Evolutionary conservation across 1,284 basidiomycete genomes (phyloP), one percentile per base, ranked within the genome.

Genomic region (Anthracocystis setariae): DNA sequence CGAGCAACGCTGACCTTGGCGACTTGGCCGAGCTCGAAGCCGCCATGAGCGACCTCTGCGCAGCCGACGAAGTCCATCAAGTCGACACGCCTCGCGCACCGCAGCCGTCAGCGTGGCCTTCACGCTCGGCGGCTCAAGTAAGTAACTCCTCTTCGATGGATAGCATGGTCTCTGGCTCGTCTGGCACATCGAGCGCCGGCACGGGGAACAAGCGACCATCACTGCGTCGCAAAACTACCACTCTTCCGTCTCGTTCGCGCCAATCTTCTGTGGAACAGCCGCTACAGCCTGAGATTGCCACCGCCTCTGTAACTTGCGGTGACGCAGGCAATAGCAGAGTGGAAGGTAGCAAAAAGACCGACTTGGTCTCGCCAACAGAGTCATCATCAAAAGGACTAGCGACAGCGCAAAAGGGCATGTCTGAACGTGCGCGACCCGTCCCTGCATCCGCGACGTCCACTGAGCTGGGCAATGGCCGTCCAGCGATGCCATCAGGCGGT

Each of bases 1-100:
- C 65, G 20, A 73, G 70, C 65, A 59, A 58, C 18, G 65, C 64
- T 18, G 70, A 73, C 17, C 32, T 73, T 9, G 54, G 65, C 21
- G 70, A 73, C 35, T 57, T 73, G 5, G 70, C 64, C 17, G 61
- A 68, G 38, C 53, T 73, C 1, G 70, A 73, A 33, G 65, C 49
- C 8, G 64, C 65, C 17, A 54, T 73, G 61, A 35, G 60, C 54
- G 60, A 68, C 7, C 50, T 68, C 0, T 61, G 56, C 45, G 62
- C 70, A 3, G 35, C 47, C 10, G 65, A 64, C 49, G 47, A 72
- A 3, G 54, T 10, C 3, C 37, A 32, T 12, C 64, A 72, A 25
- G 55, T 59, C 8, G 54, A 59, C 17, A 62, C 59, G 1, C 69
- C 69, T 8, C 40, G 58, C 10, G 52, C 45, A 3, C 51, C 48